Percentiles rank a stretch among this genome's conserved stretches.
Evolutionary conservation across 2,329 filamentous ascomycete species (phyloP).

Genomic region (Aspergillus sp.): DNA sequence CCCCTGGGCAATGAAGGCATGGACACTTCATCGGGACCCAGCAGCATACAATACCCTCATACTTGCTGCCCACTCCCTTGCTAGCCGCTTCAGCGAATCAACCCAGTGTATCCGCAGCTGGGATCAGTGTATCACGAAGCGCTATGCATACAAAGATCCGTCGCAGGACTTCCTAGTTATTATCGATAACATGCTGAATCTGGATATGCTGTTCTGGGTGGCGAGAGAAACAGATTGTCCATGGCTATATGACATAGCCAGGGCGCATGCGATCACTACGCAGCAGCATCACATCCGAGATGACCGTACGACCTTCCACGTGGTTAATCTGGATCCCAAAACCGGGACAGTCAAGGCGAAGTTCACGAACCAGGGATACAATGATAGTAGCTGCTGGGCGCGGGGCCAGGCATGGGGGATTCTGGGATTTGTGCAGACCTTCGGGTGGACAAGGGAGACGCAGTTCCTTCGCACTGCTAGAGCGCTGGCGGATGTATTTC

Average conservation of each 20-base stretch:
- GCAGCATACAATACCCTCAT: slow-evolving; percentile 35
- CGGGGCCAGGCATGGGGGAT: slow-evolving; percentile 32
- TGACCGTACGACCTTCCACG: slow-evolving; percentile 28
- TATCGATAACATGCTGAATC: slow-evolving; percentile 48
- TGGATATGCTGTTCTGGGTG: slow-evolving; percentile 44
- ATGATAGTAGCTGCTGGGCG: slow-evolving; percentile 28
- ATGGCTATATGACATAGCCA: slow-evolving; percentile 20
- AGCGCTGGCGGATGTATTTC: slow-evolving; percentile 50
- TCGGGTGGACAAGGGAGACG: slow-evolving; percentile 34
- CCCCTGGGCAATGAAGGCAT: slow-evolving; percentile 51
- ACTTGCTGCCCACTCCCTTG: slow-evolving; percentile 40
- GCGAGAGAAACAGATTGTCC: slow-evolving; percentile 35
- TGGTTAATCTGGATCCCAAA: slow-evolving; percentile 45
- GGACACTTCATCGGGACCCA: slow-evolving; percentile 46
- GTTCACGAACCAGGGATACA: slow-evolving; percentile 30
- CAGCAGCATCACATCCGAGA: slow-evolving; percentile 42
- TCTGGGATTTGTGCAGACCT: slow-evolving; percentile 43
- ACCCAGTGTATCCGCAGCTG: slow-evolving; percentile 46
- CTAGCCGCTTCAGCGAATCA: slow-evolving; percentile 37
- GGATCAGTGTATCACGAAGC: slow-evolving; percentile 45
- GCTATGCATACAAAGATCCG: slow-evolving; percentile 33
- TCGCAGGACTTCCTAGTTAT: slow-evolving; percentile 44
- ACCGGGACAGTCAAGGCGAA: slow-evolving; percentile 37
- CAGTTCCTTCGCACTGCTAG: slow-evolving; percentile 44
- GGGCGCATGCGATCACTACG: slow-evolving; percentile 43